phyloP scores from a whole-genome alignment of 352 stramenopile genomes.

The Globisporangium irregulare region DNA sequence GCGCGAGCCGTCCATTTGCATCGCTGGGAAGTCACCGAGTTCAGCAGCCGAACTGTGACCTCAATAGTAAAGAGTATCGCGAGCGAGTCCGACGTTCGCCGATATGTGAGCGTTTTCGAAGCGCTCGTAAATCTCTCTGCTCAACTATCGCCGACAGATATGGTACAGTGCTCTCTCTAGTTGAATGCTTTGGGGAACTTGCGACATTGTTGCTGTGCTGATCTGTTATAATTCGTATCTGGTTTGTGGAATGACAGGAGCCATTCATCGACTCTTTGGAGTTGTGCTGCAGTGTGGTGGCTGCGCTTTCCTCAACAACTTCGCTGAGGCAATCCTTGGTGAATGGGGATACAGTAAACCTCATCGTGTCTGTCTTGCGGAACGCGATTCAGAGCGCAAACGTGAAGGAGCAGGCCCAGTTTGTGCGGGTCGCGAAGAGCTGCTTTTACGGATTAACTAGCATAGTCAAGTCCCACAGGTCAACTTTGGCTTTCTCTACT shows the following conservation, averaged over 20 bases:
- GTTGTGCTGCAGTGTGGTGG: constrained; percentile 33
- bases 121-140: constrained; percentile 17
- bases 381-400: constrained; percentile 26
- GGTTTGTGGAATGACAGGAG: constrained; percentile 15
- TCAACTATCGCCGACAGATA: constrained; percentile 11
- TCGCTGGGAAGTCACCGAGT: constrained; percentile 15
- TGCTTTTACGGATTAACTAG: constrained; percentile 29
- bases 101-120: constrained; percentile 23
- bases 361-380: constrained; percentile 23
- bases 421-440: constrained; percentile 28
- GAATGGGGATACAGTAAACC: constrained; percentile 17
- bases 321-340: constrained; percentile 11
- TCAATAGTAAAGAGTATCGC: constrained; percentile 24
- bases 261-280: constrained; percentile 35
- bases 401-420: constrained; percentile 19
- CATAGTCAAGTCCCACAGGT: constrained; percentile 17
- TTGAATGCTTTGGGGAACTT: neutral
- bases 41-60: constrained; percentile 13
- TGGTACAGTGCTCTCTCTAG: constrained; percentile 10
- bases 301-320: constrained; percentile 25
- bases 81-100: constrained; percentile 25
- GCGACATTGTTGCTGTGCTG: neutral
- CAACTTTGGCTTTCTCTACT: neutral
- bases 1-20: constrained; percentile 21
- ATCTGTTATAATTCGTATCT: neutral